These are phyloP conservation scores for Xanthoconium separans DNA, from an alignment of 1,284 basidiomycete species.

Conservation along the genomic window DNA sequence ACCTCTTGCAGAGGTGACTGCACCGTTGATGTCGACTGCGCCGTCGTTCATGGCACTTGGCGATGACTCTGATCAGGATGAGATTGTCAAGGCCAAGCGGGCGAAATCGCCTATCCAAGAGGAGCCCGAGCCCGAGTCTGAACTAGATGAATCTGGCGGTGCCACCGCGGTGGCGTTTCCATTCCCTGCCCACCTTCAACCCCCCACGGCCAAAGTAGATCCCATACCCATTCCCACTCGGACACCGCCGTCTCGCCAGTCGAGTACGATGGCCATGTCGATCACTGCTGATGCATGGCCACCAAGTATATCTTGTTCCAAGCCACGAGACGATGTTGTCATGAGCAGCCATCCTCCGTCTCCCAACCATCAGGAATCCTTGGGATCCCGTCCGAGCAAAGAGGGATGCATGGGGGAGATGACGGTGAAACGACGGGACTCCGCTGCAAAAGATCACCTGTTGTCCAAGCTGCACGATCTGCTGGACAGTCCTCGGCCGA, in stretches of 20 bases:
- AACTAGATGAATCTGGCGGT: conserved; percentile 22
- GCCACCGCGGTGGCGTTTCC: conserved; percentile 23
- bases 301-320: conserved; percentile 25
- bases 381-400: conserved; percentile 21
- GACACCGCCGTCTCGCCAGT: conserved; percentile 30
- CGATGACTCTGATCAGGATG: conserved; percentile 35
- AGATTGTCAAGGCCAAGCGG: conserved; percentile 28
- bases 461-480: conserved; percentile 32
- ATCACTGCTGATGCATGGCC: conserved; percentile 27
- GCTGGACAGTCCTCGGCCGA: conserved; percentile 29
- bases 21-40: conserved; percentile 32
- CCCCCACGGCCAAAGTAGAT: conserved; percentile 24
- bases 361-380: conserved; percentile 23
- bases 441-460: conserved; percentile 29
- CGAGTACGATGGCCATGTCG: conserved; percentile 31
- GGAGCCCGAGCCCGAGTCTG: conserved; percentile 27
- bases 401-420: conserved; percentile 15
- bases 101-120: conserved; percentile 23
- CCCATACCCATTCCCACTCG: conserved; percentile 34
- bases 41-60: conserved; percentile 34
- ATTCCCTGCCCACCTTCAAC: conserved; percentile 35
- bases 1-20: conserved; percentile 36
- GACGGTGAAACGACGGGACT: conserved; percentile 23
- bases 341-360: conserved; percentile 31
- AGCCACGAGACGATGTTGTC: conserved; percentile 29